Base-by-base conservation (phyloP, 805 yeast genomes). In the Saturnispora mendoncae region DNA sequence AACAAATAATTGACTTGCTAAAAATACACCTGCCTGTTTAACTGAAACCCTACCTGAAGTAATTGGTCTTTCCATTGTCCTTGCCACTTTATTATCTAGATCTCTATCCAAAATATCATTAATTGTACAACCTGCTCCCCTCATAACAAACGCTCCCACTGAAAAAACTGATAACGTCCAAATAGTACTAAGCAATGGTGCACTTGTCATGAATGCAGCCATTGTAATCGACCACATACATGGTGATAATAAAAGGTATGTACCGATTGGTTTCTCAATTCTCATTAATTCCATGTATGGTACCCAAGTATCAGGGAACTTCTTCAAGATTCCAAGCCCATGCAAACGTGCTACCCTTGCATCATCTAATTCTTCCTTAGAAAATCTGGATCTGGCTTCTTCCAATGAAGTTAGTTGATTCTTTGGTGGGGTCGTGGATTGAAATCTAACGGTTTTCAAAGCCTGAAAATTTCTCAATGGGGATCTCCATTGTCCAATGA, bases 91-190 rank as follows among this genome's bases (percentile, higher is more conserved):
- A 48, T 72, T 69, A 55, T 92, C 99, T 37, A 88, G 67, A 45
- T 90, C 70, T 40, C 86, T 67, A 57, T 92, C 99, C 57, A 80
- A 67, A 34, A 90, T 67, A 61, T 92, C 99, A 58, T 92, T 92
- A 42, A 92, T 80, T 0, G 95, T 88, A 59, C 99, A 92, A 0
- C 98, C 99, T 2, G 96, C 97, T 21, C 97, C 96, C 60, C 99
- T 74, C 95, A 94, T 92, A 14, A 90, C 69, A 30, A 88, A 54
- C 0, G 97, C 74, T 12, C 99, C 99, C 4, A 81, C 67, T 4
- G 90, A 78, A 57, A 87, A 92, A 12, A 87, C 64, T 0, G 75
- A 70, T 26, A 85, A 57, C 54, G 80, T 84, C 54, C 71, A 72
- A 0, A 70, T 45, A 0, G 90, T 80, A 1, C 77, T 70, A 0